Evolutionary conservation across 306 rosid genomes (phyloP), one percentile per base, ranked within the genome.

Genomic region (Vigna reflexopilosa): DNA sequence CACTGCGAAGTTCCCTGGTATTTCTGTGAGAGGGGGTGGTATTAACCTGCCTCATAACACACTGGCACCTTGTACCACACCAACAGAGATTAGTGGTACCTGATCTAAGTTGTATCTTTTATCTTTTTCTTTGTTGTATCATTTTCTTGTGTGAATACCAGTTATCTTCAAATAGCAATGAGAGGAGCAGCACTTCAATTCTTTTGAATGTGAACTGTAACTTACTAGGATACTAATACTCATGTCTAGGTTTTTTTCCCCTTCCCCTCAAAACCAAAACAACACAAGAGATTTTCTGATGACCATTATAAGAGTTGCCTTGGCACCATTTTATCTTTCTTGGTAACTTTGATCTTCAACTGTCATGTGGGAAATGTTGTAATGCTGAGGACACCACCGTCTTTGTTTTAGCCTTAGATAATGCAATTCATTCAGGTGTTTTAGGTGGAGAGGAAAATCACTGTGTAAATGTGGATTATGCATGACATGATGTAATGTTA

Each of bases 11-110:
- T 81, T 77, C 71, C 88, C 77, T 55, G 84, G 85, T 72, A 36
- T 91, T 80, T 95, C 99, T 0, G 86, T 93, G 54, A 86, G 93
- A 83, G 99, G 99, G 52, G 99, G 97, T 47, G 99, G 98, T 75
- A 63, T 93, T 83, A 83, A 24, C 89, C 80, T 91, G 75, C 97
- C 91, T 75, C 82, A 85, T 16, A 89, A 94, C 82, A 83, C 90
- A 24, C 87, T 90, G 64, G 97, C 98, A 56, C 97, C 97, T 34
- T 86, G 78, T 55, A 82, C 88, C 4, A 85, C 93, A 16, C 85
- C 88, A 59, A 83, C 88, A 4, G 90, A 92, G 76, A 80, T 80
- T 56, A 86, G 89, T 86, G 78, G 79, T 75, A 72, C 88, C 87
- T 89, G 86, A 89, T 84, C 76, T 42, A 67, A 78, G 76, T 71